Percentiles rank a stretch among this genome's conserved stretches.
phyloP scores from a whole-genome alignment of 306 rosid species.

The Benincasa hispida region DNA sequence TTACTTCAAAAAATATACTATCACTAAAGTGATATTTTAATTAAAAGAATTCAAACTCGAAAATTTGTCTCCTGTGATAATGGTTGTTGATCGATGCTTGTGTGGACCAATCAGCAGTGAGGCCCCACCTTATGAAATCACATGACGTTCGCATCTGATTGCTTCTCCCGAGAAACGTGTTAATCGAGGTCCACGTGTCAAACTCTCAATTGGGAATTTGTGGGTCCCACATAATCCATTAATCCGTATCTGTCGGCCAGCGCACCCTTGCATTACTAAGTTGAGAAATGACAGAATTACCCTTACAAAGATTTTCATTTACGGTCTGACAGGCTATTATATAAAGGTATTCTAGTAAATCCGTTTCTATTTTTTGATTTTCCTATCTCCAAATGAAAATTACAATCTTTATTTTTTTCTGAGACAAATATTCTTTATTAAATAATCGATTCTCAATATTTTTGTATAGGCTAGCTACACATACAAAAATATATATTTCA shows the following conservation, averaged over 20 bases:
- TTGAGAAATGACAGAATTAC: background rate
- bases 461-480: no score
- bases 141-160: background rate
- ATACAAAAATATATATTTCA: no score
- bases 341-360: background rate
- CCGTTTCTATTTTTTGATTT: background rate
- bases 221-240: constrained; percentile 28
- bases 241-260: constrained; percentile 24
- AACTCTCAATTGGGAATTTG: background rate
- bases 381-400: background rate
- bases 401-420: background rate
- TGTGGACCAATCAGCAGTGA: background rate
- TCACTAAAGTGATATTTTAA: no score
- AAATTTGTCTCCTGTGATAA: background rate
- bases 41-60: no score
- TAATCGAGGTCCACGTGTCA: constrained; percentile 13
- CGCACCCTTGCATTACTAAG: background rate
- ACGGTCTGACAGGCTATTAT: background rate
- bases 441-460: background rate
- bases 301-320: background rate
- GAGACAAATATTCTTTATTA: background rate
- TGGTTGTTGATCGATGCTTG: background rate
- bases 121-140: background rate
- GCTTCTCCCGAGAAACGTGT: background rate
- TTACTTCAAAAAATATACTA: no score